phyloP scores from a whole-genome alignment of 306 rosid genomes.

The Quercus agrifolia region DNA sequence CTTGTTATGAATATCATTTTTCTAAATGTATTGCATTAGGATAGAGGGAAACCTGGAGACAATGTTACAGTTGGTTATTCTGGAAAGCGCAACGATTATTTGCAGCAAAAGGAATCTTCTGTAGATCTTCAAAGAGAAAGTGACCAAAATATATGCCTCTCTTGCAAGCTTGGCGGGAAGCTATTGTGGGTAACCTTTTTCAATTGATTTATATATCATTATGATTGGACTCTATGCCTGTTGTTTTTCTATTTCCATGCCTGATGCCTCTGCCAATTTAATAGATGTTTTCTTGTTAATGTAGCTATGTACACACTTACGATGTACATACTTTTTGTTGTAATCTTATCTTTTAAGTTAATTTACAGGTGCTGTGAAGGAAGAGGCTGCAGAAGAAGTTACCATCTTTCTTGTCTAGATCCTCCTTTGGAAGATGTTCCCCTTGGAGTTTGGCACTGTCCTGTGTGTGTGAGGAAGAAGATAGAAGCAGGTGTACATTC shows the following conservation, averaged over 20 bases:
- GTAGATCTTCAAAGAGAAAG: conserved; percentile 20
- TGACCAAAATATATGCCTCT: conserved; percentile 42
- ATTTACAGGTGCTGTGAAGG: conserved; percentile 65
- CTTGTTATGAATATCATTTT: conserved; percentile 10
- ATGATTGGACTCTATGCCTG: conserved; percentile 9
- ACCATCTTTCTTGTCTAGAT: conserved; percentile 68
- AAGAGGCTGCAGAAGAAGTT: conserved; percentile 53
- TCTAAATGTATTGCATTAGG: conserved; percentile 42
- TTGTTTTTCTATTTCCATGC: background rate
- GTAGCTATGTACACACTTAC: background rate
- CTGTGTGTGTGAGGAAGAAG: conserved; percentile 52
- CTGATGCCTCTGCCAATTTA: background rate
- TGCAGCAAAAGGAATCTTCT: conserved; percentile 42
- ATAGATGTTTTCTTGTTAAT: background rate
- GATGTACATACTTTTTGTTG: background rate
- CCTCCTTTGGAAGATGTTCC: conserved; percentile 57
- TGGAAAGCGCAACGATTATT: conserved; percentile 18
- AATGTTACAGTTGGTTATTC: conserved; percentile 13
- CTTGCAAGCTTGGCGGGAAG: conserved; percentile 63
- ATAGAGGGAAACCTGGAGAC: conserved; percentile 42
- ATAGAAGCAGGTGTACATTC: conserved; percentile 56
- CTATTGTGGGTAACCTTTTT: conserved; percentile 66
- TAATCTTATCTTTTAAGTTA: background rate
- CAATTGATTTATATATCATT: conserved; percentile 20
- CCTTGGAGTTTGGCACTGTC: conserved; percentile 69